A percentile compares a stretch with the other conserved stretches of the same genome.
Conservation (phyloP, 352 stramenopile genomes). For the Pythium folliculosum region DNA sequence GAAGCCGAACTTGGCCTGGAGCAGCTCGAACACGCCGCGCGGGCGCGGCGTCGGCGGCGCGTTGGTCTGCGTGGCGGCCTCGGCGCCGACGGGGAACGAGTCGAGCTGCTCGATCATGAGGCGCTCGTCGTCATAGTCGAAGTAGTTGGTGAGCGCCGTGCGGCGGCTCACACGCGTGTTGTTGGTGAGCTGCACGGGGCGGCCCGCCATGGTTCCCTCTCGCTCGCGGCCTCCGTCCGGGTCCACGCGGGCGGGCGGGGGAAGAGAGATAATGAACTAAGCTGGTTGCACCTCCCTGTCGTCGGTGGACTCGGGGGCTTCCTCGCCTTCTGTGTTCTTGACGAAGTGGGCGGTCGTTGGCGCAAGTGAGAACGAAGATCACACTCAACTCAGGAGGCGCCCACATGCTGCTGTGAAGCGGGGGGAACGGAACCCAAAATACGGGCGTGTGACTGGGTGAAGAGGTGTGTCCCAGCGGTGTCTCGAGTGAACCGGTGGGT, state of each 20-base stretch:
- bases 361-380: not conserved
- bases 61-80: slow-evolving; percentile 6
- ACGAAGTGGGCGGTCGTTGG: not conserved
- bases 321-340: not conserved
- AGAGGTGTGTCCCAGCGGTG: not conserved
- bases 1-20: slow-evolving; percentile 86
- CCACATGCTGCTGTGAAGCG: no score
- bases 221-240: no score
- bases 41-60: slow-evolving; percentile 26
- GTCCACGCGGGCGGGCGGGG: not conserved
- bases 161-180: slow-evolving; percentile 40
- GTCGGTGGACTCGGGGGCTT: not conserved
- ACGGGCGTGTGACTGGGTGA: not conserved
- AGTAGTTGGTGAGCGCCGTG: slow-evolving; percentile 78
- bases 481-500: not conserved
- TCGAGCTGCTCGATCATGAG: slow-evolving; percentile 59
- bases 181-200: slow-evolving; percentile 21
- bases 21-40: slow-evolving; percentile 64
- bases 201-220: slow-evolving; percentile 15
- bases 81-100: slow-evolving; percentile 48
- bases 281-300: not conserved
- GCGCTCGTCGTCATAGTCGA: slow-evolving; percentile 62
- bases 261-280: not conserved
- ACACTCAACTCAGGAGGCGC: not conserved
- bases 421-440: not conserved